Evolutionary conservation across 176 grass and related monocot species (phyloP), one percentile per base, ranked within the genome.

Genomic region (Pharus latifolius): DNA sequence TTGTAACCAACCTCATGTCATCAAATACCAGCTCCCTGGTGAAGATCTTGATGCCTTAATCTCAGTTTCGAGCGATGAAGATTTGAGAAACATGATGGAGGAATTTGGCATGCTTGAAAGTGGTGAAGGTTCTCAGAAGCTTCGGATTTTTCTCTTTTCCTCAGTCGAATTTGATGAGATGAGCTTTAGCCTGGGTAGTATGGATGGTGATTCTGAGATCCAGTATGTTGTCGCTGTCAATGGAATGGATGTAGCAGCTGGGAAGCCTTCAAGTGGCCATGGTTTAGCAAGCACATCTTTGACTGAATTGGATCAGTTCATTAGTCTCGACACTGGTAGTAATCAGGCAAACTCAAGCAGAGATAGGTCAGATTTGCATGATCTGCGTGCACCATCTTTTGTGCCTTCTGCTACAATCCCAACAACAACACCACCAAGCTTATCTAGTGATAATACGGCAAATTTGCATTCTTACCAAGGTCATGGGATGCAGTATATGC

Each of bases 181-280:
- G 46, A 79, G 76, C 57, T 85, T 88, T 47, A 96, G 77, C 72
- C 43, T 97, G 34, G 90, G 96, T 8, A 91, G 87, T 72, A 88
- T 84, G 72, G 96, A 99, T 64, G 88, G 82, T 66, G 90, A 84
- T 60, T 99, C 96, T 22, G 96, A 90, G 66, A 63, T 86, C 25
- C 96, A 99, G 56, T 99, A 88, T 84, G 78, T 99, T 84, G 87
- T 80, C 76, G 96, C 96, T 47, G 56, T 99, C 37, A 99, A 99
- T 22, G 90, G 87, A 15, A 82, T 99, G 49, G 87, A 91, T 69
- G 83, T 73, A 4, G 79, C 80, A 54, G 30, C 82, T 51, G 57
- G 31, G 25, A 95, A 88, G 49, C 29, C 75, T 34, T 85, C 72
- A 17, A 84, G 85, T 51, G 90, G 84, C 14, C 78, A 80, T 67